Percentiles rank a stretch among this genome's conserved stretches.
phyloP scores from a whole-genome alignment of 2,329 filamentous ascomycete species.

The Aspergillus sp. region DNA sequence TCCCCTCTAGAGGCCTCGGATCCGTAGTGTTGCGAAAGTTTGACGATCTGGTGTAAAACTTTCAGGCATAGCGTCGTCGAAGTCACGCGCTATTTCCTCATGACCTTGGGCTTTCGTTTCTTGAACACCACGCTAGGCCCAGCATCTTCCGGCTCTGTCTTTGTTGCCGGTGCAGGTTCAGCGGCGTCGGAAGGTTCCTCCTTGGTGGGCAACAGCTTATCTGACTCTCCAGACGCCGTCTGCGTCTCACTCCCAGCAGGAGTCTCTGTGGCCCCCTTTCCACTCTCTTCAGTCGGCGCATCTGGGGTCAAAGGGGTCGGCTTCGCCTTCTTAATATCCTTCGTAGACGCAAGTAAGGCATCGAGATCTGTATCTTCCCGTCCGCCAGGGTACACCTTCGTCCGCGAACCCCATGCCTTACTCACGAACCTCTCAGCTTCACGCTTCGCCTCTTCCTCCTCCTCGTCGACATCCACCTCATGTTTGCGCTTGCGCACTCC shows the following conservation, averaged over 20 bases:
- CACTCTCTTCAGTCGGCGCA: conserved; percentile 11
- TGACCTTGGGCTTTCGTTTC: conserved; percentile 47
- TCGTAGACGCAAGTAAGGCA: conserved; percentile 41
- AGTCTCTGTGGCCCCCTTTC: not conserved
- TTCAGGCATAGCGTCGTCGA: not conserved
- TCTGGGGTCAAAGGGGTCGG: conserved; percentile 8
- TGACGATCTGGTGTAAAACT: too few relatives aligned
- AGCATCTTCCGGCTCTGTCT: conserved; percentile 20
- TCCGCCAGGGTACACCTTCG: conserved; percentile 37
- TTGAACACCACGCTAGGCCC: conserved; percentile 44
- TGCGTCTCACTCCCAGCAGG: conserved; percentile 17
- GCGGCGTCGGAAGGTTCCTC: conserved; percentile 4
- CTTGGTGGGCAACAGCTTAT: conserved; percentile 1
- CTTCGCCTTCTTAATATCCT: conserved; percentile 36
- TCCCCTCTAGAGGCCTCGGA: too few relatives aligned
- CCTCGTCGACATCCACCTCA: conserved; percentile 38
- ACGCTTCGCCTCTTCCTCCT: conserved; percentile 38
- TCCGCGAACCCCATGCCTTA: conserved; percentile 45
- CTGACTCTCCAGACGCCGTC: conserved; percentile 3
- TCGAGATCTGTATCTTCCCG: conserved; percentile 42
- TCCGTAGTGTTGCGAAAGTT: too few relatives aligned
- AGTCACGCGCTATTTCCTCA: conserved; percentile 30
- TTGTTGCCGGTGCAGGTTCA: conserved; percentile 1
- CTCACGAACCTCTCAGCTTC: conserved; percentile 31
- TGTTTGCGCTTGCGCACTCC: conserved; percentile 47